Conservation (phyloP, 2,329 filamentous ascomycete genomes). For the Claviceps arundinis region DNA sequence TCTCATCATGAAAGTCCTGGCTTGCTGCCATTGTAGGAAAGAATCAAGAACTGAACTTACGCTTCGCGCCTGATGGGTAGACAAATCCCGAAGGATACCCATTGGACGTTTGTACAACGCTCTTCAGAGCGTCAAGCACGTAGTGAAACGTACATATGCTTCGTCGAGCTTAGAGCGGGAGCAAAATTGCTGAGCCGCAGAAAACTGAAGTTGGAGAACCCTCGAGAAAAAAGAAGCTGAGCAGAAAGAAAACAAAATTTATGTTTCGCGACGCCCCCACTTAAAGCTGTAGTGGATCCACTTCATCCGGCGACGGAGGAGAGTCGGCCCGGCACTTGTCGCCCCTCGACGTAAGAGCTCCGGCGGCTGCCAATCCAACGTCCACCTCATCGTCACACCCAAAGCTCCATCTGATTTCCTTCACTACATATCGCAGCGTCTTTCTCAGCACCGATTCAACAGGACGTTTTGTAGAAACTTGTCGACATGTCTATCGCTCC, state of each 20-base stretch:
- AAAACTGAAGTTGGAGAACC: not conserved
- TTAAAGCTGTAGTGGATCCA: not conserved
- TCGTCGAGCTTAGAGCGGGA: not conserved
- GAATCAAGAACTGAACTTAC: constrained; percentile 2
- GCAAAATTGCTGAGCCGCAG: not conserved
- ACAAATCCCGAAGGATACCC: not conserved
- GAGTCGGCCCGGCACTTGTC: constrained; percentile 9
- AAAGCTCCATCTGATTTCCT: not conserved
- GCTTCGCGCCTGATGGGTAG: not conserved
- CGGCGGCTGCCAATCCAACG: constrained; percentile 13
- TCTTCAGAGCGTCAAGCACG: too few species aligned
- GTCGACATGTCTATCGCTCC: constrained; percentile 64
- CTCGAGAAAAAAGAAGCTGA: not conserved
- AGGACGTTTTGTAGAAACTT: constrained; percentile 1
- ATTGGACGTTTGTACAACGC: not conserved
- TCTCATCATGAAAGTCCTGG: constrained; percentile 48
- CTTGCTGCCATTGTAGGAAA: not conserved
- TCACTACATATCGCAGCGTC: constrained; percentile 1
- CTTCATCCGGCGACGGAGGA: constrained; percentile 6
- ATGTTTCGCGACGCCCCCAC: not conserved
- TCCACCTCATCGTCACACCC: not conserved
- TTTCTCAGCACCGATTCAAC: not conserved
- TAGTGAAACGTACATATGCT: not conserved
- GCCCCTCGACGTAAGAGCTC: constrained; percentile 26
- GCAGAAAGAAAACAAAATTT: not conserved